Conservation (phyloP, 2,329 filamentous ascomycete species). For the Scytalidium sp. region DNA sequence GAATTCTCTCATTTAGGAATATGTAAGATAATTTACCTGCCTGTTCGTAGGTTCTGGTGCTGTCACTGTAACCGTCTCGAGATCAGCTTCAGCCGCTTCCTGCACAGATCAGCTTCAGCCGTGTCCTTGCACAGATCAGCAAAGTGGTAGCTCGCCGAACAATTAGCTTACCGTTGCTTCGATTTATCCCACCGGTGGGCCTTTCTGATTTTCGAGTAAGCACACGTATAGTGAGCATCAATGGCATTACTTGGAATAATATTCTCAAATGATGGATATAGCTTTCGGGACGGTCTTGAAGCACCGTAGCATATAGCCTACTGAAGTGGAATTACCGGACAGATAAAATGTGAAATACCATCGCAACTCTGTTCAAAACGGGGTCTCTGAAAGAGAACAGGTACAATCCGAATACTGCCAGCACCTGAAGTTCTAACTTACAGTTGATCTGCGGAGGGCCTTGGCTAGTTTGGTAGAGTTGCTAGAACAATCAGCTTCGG, state of each 20-base stretch:
- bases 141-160: neutral
- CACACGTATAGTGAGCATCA: neutral
- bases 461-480: neutral
- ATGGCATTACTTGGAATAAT: neutral
- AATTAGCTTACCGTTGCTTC: neutral
- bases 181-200: neutral
- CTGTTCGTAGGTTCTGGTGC: neutral
- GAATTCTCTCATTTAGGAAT: neutral
- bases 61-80: neutral
- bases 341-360: neutral
- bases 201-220: neutral
- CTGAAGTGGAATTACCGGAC: neutral
- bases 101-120: too few relatives aligned
- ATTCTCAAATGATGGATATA: neutral
- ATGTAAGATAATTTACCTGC: neutral
- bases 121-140: neutral
- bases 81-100: too few relatives aligned
- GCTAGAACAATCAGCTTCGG: neutral
- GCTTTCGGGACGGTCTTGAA: neutral
- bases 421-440: neutral
- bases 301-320: neutral
- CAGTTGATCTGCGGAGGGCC: neutral
- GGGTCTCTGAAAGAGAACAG: neutral
- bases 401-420: neutral
- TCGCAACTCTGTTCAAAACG: neutral